Percentiles rank a stretch among this genome's conserved stretches.
Conservation (phyloP, 2,329 filamentous ascomycete species). For the Diplodia mutila region DNA sequence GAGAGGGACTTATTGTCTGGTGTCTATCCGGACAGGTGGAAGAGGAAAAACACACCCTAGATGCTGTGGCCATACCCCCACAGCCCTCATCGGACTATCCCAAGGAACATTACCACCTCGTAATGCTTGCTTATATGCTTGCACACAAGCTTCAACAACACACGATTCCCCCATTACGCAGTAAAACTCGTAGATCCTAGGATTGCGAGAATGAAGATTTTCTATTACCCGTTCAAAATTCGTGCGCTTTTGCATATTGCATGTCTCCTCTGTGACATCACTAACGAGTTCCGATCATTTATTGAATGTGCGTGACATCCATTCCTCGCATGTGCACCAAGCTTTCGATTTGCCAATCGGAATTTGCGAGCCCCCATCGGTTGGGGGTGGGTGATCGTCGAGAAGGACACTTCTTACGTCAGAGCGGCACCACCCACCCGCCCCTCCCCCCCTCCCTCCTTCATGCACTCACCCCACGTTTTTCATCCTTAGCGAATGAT, state of each 20-base stretch:
- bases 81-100: neutral
- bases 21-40: neutral
- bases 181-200: slow-evolving; percentile 1
- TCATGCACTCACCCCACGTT: neutral
- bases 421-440: neutral
- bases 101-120: neutral
- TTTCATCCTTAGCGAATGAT: neutral
- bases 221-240: neutral
- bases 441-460: neutral
- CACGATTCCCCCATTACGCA: slow-evolving; percentile 17
- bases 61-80: neutral
- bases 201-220: slow-evolving; percentile 21
- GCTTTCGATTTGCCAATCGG: neutral
- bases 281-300: neutral
- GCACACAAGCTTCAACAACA: neutral
- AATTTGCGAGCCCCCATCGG: neutral
- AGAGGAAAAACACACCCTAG: slow-evolving; percentile 14
- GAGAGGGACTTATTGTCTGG: neutral
- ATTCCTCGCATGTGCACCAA: no score
- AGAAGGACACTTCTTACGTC: neutral
- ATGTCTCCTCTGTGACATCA: neutral
- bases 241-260: neutral
- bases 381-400: neutral
- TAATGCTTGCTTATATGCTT: slow-evolving; percentile 20
- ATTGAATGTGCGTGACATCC: neutral